These are phyloP conservation scores for Andrographis paniculata DNA, from an alignment of 305 asterid genomes.

Conservation along the genomic window DNA sequence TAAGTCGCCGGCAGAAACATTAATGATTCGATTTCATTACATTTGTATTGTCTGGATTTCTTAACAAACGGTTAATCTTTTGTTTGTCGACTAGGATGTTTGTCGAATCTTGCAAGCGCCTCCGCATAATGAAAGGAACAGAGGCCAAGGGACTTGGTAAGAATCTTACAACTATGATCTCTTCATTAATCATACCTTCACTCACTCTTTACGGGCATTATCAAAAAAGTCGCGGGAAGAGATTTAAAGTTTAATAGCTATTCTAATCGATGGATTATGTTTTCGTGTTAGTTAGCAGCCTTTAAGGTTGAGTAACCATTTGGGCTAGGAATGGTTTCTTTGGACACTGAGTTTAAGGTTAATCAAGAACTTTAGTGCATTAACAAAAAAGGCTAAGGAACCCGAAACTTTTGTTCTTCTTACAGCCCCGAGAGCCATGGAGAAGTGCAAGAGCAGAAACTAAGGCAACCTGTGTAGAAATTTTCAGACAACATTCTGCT, in stretches of 20 bases:
- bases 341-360: no score
- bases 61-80: not conserved
- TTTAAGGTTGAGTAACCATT: no score
- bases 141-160: conserved; percentile 66
- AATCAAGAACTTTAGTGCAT: no score
- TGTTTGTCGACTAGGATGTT: conserved; percentile 47
- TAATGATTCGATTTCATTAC: not conserved
- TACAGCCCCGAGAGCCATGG: conserved; percentile 79
- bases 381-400: no score
- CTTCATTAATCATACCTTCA: no score
- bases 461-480: conserved; percentile 18
- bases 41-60: not conserved
- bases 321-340: no score
- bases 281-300: no score
- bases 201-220: no score
- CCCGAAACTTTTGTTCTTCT: conserved; percentile 7
- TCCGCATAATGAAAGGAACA: conserved; percentile 62
- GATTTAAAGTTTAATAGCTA: no score
- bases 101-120: conserved; percentile 67
- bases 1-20: conserved; percentile 19
- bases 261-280: no score
- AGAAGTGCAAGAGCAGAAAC: conserved; percentile 71
- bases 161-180: conserved; percentile 8
- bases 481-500: conserved; percentile 12
- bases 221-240: no score